Conservation (phyloP, 2,329 filamentous ascomycete genomes). For the Plenodomus biglobosus region DNA sequence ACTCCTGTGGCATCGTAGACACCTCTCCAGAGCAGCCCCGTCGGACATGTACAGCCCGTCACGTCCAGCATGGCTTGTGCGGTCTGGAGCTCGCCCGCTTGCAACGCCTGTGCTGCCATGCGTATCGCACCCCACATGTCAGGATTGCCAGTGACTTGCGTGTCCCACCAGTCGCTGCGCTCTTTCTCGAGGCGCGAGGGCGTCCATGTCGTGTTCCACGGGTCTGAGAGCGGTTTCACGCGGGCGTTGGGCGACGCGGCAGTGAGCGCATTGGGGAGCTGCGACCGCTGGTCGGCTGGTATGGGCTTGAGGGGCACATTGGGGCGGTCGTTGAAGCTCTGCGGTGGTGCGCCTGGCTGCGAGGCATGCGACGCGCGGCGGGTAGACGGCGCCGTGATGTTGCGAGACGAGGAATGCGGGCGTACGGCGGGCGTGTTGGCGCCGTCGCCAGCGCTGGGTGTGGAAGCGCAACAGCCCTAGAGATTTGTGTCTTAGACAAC, state of each 20-base stretch:
- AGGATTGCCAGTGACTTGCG: conserved; percentile 71
- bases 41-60: conserved; percentile 59
- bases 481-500: conserved; percentile 4
- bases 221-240: conserved; percentile 23
- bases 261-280: conserved; percentile 30
- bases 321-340: conserved; percentile 21
- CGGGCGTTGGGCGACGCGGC: conserved; percentile 21
- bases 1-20: conserved; percentile 50
- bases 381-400: conserved; percentile 33
- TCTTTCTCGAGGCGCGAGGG: conserved; percentile 68
- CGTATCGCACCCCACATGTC: conserved; percentile 81
- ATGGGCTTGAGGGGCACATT: conserved; percentile 33
- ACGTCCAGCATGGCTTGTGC: conserved; percentile 82
- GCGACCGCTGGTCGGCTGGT: conserved; percentile 26
- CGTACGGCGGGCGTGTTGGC: conserved; percentile 7
- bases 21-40: conserved; percentile 45
- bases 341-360: conserved; percentile 8
- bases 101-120: conserved; percentile 68
- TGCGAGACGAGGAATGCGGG: conserved; percentile 27
- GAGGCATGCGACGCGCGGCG: conserved; percentile 26
- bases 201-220: conserved; percentile 49
- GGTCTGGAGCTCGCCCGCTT: conserved; percentile 50
- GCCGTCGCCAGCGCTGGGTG: conserved; percentile 6
- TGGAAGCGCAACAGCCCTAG: conserved; percentile 29
- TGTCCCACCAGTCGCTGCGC: conserved; percentile 85